These are phyloP conservation scores for Phytophthora pini DNA, from an alignment of 352 stramenopile species.

Conservation along the genomic window DNA sequence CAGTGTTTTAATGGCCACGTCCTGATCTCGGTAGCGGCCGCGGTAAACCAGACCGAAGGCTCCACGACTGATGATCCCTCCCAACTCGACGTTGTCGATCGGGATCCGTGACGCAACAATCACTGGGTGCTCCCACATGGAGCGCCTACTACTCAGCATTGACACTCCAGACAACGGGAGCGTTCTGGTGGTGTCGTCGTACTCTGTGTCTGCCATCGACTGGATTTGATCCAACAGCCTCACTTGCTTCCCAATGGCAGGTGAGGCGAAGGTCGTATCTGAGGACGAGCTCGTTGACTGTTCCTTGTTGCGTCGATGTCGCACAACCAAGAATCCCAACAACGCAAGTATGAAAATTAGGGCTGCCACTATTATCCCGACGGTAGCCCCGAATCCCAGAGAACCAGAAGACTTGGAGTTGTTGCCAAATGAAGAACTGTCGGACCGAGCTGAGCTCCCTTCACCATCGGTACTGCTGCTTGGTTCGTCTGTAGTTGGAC, in stretches of 20 bases:
- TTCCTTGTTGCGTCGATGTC: conserved; percentile 9
- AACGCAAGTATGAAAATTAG: conserved; percentile 22
- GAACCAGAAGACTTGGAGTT: conserved; percentile 7
- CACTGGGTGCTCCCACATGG: conserved; percentile 40
- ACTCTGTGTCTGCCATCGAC: conserved; percentile 14
- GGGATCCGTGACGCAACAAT: conserved; percentile 10
- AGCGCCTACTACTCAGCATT: conserved; percentile 1
- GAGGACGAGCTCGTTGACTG: conserved; percentile 1
- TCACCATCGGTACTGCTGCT: background rate
- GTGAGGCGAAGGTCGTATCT: background rate
- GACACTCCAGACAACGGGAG: conserved; percentile 13
- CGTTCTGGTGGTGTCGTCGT: conserved; percentile 18
- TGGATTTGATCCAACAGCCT: conserved; percentile 4
- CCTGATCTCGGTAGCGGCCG: background rate
- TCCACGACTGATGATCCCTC: conserved; percentile 2
- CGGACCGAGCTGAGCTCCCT: background rate
- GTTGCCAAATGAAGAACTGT: conserved; percentile 9
- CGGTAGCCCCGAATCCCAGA: conserved; percentile 1
- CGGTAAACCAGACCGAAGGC: background rate
- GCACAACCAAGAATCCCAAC: conserved; percentile 23
- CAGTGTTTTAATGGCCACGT: conserved; percentile 3
- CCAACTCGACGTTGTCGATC: background rate
- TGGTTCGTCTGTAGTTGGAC: background rate
- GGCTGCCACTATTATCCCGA: conserved; percentile 18
- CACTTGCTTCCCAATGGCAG: conserved; percentile 14